A percentile compares a stretch with the other conserved stretches of the same genome.
Evolutionary conservation across 805 yeast genomes (phyloP).

Genomic region (Brettanomyces nanus): DNA sequence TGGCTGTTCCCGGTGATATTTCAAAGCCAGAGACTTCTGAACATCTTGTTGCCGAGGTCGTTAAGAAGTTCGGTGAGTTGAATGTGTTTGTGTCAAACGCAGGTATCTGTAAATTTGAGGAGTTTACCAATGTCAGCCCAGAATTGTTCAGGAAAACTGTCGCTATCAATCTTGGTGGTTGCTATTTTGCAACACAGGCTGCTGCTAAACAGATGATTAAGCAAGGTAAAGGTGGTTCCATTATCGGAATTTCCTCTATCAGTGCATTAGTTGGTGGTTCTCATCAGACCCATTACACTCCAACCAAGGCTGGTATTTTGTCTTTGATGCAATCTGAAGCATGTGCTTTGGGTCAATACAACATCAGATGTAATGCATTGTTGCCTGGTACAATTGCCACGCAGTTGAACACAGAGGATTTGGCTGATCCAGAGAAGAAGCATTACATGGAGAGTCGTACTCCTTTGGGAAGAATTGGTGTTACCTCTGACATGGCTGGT

Average conservation of each 20-base stretch:
- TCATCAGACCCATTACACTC: constrained; percentile 37
- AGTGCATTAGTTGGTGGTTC: constrained; percentile 41
- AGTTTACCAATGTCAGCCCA: constrained; percentile 33
- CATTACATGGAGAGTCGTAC: constrained; percentile 32
- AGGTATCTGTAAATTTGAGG: constrained; percentile 35
- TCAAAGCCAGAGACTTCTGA: constrained; percentile 30
- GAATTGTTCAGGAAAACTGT: constrained; percentile 29
- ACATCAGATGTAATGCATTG: constrained; percentile 37
- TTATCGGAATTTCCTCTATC: constrained; percentile 35
- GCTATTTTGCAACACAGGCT: constrained; percentile 37
- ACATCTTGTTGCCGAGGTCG: constrained; percentile 24
- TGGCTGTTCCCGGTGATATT: constrained; percentile 38
- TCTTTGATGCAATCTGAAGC: constrained; percentile 38
- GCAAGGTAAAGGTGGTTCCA: constrained; percentile 41
- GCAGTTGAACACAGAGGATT: constrained; percentile 34
- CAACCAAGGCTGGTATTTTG: constrained; percentile 39
- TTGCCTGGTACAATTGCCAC: constrained; percentile 38
- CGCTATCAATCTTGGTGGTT: constrained; percentile 35
- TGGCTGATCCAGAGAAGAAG: constrained; percentile 28
- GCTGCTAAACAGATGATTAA: constrained; percentile 36
- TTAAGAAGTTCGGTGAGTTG: constrained; percentile 31
- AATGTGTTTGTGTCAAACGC: constrained; percentile 39
- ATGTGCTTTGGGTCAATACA: constrained; percentile 34
- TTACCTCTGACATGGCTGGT: constrained; percentile 31
- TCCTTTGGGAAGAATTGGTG: constrained; percentile 32